Evolutionary conservation across 1,284 basidiomycete species (phyloP), one percentile per base, ranked within the genome.

Genomic region (Cryptococcus jaspeensis): DNA sequence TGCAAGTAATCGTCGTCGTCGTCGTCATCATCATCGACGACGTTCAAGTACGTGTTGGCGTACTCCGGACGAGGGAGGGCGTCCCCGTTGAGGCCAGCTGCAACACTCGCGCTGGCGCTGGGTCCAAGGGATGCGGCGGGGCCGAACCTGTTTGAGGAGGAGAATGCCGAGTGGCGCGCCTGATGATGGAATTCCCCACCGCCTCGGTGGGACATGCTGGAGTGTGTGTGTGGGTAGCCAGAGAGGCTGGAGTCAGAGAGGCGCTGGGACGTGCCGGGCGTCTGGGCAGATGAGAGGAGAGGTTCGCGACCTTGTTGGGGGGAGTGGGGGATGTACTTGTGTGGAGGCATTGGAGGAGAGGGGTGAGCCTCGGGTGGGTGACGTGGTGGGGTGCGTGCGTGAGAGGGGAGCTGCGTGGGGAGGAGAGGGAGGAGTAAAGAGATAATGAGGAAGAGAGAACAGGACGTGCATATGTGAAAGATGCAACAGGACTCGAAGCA

Each of bases 1-100:
- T 90, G 88, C 1, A 82, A 77, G 0, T 79, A 77, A 52, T 85
- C 85, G 63, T 84, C 78, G 20, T 76, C 61, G 53, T 74, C 76
- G 42, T 75, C 75, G 35, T 79, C 76, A 47, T 73, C 68, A 22
- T 67, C 64, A 12, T 3, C n/a, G n/a, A n/a, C n/a, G n/a, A n/a
- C n/a, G n/a, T n/a, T n/a, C n/a, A 39, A 22, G 8, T 13, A 12
- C 22, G 25, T 20, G 22, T 36, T 32, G 6, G 50, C 56, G n/a
- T 53, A 58, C 12, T 45, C 50, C n/a, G n/a, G n/a, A n/a, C n/a
- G n/a, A n/a, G n/a, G n/a, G n/a, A n/a, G n/a, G n/a, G n/a, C n/a
- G n/a, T n/a, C n/a, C n/a, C n/a, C n/a, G n/a, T n/a, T n/a, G n/a
- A n/a, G n/a, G n/a, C n/a, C n/a, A n/a, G n/a, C n/a, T n/a, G n/a